Percentiles rank a stretch among this genome's conserved stretches.
These are phyloP conservation scores for Epichloe amarillans DNA, from an alignment of 2,329 filamentous ascomycete species.

Conservation along the genomic window DNA sequence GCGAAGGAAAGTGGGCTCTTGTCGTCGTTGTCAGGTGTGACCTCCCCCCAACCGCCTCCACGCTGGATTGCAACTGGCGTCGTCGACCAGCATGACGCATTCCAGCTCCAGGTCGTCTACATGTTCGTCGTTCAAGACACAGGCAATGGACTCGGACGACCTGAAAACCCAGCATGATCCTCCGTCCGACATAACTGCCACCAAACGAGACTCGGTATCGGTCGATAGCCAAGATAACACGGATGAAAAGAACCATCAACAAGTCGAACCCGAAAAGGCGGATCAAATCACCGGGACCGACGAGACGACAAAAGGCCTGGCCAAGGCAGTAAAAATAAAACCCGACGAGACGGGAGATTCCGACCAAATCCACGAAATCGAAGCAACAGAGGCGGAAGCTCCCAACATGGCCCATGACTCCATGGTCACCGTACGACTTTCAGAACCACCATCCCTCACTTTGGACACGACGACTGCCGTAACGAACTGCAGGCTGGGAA, in stretches of 20 bases:
- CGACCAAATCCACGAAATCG: conserved; percentile 11
- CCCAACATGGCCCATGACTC: conserved; percentile 46
- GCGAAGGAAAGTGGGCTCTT: conserved; percentile 7
- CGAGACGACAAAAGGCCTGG: not conserved
- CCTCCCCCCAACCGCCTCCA: not conserved
- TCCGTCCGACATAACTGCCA: conserved; percentile 12
- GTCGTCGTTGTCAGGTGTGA: conserved; percentile 2
- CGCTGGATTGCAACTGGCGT: conserved; percentile 12
- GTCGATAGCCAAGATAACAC: not conserved
- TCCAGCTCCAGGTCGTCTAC: conserved; percentile 13
- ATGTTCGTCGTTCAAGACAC: conserved; percentile 9
- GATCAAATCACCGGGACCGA: not conserved
- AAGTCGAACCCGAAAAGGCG: not conserved
- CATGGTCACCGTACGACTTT: conserved; percentile 65
- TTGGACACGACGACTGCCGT: conserved; percentile 31
- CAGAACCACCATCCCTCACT: conserved; percentile 43
- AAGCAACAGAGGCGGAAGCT: conserved; percentile 17
- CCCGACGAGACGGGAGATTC: not conserved
- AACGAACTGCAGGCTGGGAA: conserved; percentile 10
- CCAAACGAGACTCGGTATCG: conserved; percentile 6
- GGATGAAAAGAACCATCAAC: not conserved
- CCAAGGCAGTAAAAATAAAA: not conserved
- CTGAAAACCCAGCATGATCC: conserved; percentile 14
- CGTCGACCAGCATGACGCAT: conserved; percentile 13
- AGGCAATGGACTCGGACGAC: conserved; percentile 17